phyloP scores from a whole-genome alignment of 2,329 filamentous ascomycete genomes.

The Fonsecaea pugnacius region DNA sequence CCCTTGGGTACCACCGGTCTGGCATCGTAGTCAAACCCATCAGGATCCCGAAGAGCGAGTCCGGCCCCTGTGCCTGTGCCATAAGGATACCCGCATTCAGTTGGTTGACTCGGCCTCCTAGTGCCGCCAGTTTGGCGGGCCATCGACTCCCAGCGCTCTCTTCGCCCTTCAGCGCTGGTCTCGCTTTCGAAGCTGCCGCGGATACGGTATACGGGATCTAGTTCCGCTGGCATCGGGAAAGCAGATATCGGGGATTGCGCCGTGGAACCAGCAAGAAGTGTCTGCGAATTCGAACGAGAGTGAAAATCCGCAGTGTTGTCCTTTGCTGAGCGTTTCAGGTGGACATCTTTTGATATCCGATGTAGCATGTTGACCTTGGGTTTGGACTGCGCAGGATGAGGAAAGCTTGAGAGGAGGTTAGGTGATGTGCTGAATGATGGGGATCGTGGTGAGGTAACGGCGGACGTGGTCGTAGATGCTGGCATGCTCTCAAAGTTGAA shows the following conservation, averaged over 20 bases:
- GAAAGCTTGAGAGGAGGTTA: neutral
- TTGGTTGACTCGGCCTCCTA: neutral
- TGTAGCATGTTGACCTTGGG: neutral
- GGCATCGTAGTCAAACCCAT: slow-evolving; percentile 20
- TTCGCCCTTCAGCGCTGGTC: slow-evolving; percentile 4
- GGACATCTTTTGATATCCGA: slow-evolving; percentile 10
- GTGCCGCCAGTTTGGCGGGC: neutral
- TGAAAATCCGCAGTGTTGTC: slow-evolving; percentile 9
- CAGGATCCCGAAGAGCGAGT: slow-evolving; percentile 8
- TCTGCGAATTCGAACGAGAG: slow-evolving; percentile 20
- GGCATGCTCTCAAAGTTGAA: slow-evolving; percentile 26
- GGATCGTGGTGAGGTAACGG: slow-evolving; percentile 6
- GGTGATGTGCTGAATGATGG: slow-evolving; percentile 1
- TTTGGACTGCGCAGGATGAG: slow-evolving; percentile 1
- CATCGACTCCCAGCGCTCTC: neutral
- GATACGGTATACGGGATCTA: slow-evolving; percentile 20
- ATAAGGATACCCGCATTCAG: slow-evolving; percentile 9
- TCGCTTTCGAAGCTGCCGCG: slow-evolving; percentile 24
- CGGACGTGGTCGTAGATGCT: slow-evolving; percentile 3
- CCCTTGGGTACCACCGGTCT: slow-evolving; percentile 10
- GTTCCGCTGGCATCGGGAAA: slow-evolving; percentile 8
- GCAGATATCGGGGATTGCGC: slow-evolving; percentile 15
- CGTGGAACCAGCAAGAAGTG: slow-evolving; percentile 9
- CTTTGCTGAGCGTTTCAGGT: neutral
- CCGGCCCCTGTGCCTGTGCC: neutral